phyloP scores from a whole-genome alignment of 2,329 filamentous ascomycete genomes.

The Xylaria sp. region DNA sequence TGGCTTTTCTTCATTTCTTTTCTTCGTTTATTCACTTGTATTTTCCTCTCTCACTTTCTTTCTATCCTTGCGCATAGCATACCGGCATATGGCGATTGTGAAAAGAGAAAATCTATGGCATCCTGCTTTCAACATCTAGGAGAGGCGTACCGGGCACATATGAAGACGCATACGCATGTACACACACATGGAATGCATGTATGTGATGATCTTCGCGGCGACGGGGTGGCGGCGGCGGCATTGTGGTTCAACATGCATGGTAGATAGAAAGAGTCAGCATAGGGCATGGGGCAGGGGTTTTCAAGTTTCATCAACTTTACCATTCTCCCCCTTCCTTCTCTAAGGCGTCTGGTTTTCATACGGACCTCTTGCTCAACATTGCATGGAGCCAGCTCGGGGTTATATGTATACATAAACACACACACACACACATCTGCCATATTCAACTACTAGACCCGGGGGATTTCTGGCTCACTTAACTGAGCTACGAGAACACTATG shows the following conservation, averaged over 20 bases:
- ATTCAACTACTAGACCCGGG: neutral
- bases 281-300: too few relatives aligned
- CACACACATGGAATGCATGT: neutral
- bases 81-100: neutral
- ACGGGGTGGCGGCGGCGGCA: neutral
- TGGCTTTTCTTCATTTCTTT: neutral
- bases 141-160: constrained; percentile 22
- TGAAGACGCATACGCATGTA: too few relatives aligned
- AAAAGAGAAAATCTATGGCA: constrained; percentile 2
- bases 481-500: too few relatives aligned
- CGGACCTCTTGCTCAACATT: neutral
- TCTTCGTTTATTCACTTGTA: neutral
- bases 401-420: too few relatives aligned
- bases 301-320: constrained; percentile 26
- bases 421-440: neutral
- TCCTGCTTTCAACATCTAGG: constrained; percentile 22
- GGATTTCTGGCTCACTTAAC: constrained; percentile 14
- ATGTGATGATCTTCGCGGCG: too few relatives aligned
- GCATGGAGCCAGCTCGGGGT: neutral
- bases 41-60: neutral
- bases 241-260: neutral
- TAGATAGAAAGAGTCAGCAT: constrained; percentile 7
- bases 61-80: constrained; percentile 8
- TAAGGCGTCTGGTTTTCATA: neutral
- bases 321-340: too few relatives aligned